Evolutionary conservation across 2,329 filamentous ascomycete species (phyloP).

Genomic region (Verticillium tricorpus): DNA sequence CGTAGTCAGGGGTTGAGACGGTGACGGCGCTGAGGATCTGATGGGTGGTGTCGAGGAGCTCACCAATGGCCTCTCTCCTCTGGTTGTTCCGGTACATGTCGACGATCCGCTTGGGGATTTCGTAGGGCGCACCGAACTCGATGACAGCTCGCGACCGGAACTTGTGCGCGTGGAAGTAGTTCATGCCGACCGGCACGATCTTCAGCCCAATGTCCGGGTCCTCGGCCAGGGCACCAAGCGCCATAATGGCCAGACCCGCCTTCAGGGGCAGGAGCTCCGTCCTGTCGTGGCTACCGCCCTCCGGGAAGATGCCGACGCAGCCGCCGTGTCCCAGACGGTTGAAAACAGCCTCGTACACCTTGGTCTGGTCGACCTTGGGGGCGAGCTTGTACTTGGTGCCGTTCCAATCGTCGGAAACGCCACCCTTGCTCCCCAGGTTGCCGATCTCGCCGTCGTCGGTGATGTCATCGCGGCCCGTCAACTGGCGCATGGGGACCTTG

Average conservation of each 20-base stretch:
- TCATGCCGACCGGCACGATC: slow-evolving; percentile 97
- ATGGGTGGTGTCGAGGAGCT: slow-evolving; percentile 81
- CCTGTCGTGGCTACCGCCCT: slow-evolving; percentile 93
- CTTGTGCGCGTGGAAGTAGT: slow-evolving; percentile 98
- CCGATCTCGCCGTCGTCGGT: slow-evolving; percentile 60
- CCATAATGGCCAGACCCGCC: slow-evolving; percentile 97
- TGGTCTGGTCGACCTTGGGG: slow-evolving; percentile 88
- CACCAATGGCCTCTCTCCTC: slow-evolving; percentile 79
- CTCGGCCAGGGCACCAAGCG: slow-evolving; percentile 79
- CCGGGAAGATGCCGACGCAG: slow-evolving; percentile 94
- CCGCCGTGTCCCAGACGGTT: slow-evolving; percentile 74
- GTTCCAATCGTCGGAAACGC: neutral
- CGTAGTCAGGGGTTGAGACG: slow-evolving; percentile 88
- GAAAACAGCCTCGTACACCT: slow-evolving; percentile 93
- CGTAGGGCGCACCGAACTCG: slow-evolving; percentile 87
- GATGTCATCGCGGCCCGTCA: slow-evolving; percentile 75
- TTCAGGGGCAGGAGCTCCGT: slow-evolving; percentile 89
- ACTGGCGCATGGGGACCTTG: slow-evolving; percentile 67
- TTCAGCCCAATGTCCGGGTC: slow-evolving; percentile 84
- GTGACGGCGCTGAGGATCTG: slow-evolving; percentile 83
- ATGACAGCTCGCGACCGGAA: slow-evolving; percentile 94
- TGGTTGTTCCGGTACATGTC: slow-evolving; percentile 80
- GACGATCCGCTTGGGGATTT: slow-evolving; percentile 77
- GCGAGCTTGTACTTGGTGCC: slow-evolving; percentile 84
- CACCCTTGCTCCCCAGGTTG: slow-evolving; percentile 42